Percentiles rank a stretch among this genome's conserved stretches.
Evolutionary conservation across 176 grass and related monocot genomes (phyloP).

Genomic region (Hordeum vulgare): MorexV3_pseudomolecules_assembly NC_058521.1:597882764-597883263

Average conservation of each 20-base stretch:
- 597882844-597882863: neutral
- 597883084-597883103: neutral
- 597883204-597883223: neutral
- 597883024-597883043: neutral
- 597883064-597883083: too few species aligned
- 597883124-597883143: neutral
- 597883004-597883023: neutral
- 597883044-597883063: slow-evolving; percentile 2
- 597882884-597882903: neutral
- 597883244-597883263: neutral
- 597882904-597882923: neutral
- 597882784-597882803: neutral
- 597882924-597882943: slow-evolving; percentile 8
- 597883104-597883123: neutral
- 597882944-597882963: neutral
- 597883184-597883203: neutral
- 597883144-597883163: neutral
- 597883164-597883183: neutral
- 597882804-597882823: neutral
- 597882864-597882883: too few species aligned
- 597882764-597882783: slow-evolving; percentile 17
- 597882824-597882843: slow-evolving; percentile 24
- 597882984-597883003: neutral
- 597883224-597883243: too few species aligned
- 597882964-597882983: neutral